Evolutionary conservation across 2,329 filamentous ascomycete species (phyloP).

Genomic region (Albifimbria verrucaria): DNA sequence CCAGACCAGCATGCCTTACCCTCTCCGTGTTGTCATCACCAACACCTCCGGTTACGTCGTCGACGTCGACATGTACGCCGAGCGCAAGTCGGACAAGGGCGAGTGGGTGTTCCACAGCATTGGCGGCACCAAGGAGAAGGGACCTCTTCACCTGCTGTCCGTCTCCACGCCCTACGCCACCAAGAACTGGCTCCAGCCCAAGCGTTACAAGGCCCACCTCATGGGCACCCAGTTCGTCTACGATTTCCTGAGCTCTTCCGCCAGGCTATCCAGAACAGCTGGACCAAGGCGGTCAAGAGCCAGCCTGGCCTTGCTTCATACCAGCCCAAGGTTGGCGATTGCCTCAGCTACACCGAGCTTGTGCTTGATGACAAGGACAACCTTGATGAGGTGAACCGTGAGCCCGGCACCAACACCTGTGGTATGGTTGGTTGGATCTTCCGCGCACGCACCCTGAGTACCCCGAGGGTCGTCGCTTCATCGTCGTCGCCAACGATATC

Average conservation of each 20-base stretch:
- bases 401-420: slow-evolving; percentile 91
- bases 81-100: slow-evolving; percentile 96
- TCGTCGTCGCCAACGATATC: slow-evolving; percentile 98
- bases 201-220: slow-evolving; percentile 98
- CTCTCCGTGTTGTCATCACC: slow-evolving; percentile 91
- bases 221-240: slow-evolving; percentile 99
- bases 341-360: slow-evolving; percentile 90
- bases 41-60: slow-evolving; percentile 99
- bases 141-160: slow-evolving; percentile 88
- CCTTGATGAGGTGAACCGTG: slow-evolving; percentile 87
- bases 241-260: slow-evolving; percentile 99
- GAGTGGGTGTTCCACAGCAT: slow-evolving; percentile 99
- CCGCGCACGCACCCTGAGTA: slow-evolving; percentile 96
- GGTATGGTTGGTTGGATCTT: slow-evolving; percentile 99
- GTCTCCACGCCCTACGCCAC: slow-evolving; percentile 92
- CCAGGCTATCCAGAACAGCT: slow-evolving; percentile 94
- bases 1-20: slow-evolving; percentile 77
- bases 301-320: slow-evolving; percentile 72
- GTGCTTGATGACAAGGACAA: slow-evolving; percentile 93
- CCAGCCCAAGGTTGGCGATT: slow-evolving; percentile 82
- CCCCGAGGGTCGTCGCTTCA: slow-evolving; percentile 83
- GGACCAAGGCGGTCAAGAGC: slow-evolving; percentile 72
- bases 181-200: slow-evolving; percentile 98
- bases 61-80: slow-evolving; percentile 94
- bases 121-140: slow-evolving; percentile 90